Evolutionary conservation across 2,329 filamentous ascomycete species (phyloP), one percentile per base, ranked within the genome.

Genomic region (Lecanoromycetidae sp.): DNA sequence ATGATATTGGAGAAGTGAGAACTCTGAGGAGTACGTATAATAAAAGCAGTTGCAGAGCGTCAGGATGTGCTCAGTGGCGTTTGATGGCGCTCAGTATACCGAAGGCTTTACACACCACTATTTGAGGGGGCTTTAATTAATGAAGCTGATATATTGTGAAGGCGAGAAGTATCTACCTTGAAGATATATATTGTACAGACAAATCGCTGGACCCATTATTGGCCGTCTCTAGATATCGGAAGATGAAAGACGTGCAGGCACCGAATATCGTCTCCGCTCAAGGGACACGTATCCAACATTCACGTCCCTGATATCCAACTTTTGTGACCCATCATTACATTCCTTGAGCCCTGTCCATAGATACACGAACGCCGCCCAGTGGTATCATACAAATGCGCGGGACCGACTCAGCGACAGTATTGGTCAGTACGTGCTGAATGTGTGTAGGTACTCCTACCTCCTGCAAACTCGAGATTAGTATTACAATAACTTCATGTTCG

Each of bases 401-500:
- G 19, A 36, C 22, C 19, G 20, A 23, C 19, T 25, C 17, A 27
- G 17, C 20, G 17, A 19, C 30, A 29, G 20, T 32, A 20, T 32
- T 23, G 15, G 13, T 17, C 7, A 10, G 43, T 46, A 34, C 13
- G 25, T 30, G 27, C 7, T 5, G 5, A 32, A n/a, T 3, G 38
- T 39, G 35, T n/a, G 27, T 32, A 25, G 6, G 8, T 12, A 33
- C 17, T 22, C 15, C 26, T 30, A 3, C 35, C 27, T n/a, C 12
- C 20, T 26, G n/a, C n/a, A n/a, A n/a, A n/a, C n/a, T n/a, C n/a
- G n/a, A n/a, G n/a, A 53, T 29, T 43, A 46, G 43, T 34, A 41
- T 55, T 52, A 47, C 44, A 47, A 59, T 48, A 57, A 56, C 41
- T 60, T 54, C 49, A 66, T 60, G 54, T 60, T 66, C 47, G 67